Base-by-base conservation (phyloP, 305 asterid species). In the Rubia peregrina region DNA sequence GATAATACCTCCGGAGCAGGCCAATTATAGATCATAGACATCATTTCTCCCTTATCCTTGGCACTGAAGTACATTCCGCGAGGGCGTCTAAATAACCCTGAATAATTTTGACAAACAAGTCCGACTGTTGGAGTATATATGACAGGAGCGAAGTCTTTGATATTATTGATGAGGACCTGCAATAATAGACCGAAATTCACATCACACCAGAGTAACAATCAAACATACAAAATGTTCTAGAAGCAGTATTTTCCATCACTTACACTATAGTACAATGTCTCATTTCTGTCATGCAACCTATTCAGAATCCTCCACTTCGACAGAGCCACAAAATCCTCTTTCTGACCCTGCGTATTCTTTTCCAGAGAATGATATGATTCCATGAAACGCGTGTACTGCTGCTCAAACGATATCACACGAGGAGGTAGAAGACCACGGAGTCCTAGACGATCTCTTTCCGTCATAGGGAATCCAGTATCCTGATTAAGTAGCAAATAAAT, bases 1-100 rank as follows among this genome's bases (percentile, higher is more conserved):
- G 67, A 67, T 21, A 61, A 75, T 80, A 94, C 99, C 96, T 94
- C 85, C 67, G 76, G 78, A 67, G 88, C 80, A 74, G 99, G 99
- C 99, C 99, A 94, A 80, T 94, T 94, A 76, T 88, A 90, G 81
- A 94, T 90, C 98, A 94, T 91, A 73, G 99, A 94, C 99, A 94
- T 91, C 99, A 94, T 94, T 84, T 94, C 99, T 75, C 99, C 99
- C 85, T 86, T 94, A 75, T 94, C 99, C 84, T 86, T 94, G 82
- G 97, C 98, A 82, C 96, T 89, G 90, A 94, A 94, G 77, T 94
- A 94, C 99, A 94, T 94, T 74, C 99, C 99, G 72, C 99, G 98
- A 36, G 99, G 99, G 56, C 99, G 93, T 66, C 99, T 83, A 77
- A 88, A 91, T 82, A 94, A 82, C 65, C 99, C 99, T 12, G 99